These are phyloP conservation scores for Thraustochytrium striatum DNA, from an alignment of 352 stramenopile genomes.

Conservation along the genomic window DNA sequence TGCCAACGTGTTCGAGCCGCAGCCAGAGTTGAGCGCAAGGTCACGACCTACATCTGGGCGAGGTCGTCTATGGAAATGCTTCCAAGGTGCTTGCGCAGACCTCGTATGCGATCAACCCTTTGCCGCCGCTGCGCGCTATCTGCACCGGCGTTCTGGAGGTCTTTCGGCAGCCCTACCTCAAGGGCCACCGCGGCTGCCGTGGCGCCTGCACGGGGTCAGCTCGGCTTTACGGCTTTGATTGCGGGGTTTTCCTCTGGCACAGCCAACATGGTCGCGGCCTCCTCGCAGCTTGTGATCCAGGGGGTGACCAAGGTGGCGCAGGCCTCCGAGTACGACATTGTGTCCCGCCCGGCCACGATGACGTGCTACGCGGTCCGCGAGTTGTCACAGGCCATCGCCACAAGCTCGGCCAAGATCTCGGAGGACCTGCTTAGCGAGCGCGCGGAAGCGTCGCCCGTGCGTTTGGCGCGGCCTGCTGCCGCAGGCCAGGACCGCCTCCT, in stretches of 20 bases:
- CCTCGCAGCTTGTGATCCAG: neutral
- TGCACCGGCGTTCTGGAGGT: neutral
- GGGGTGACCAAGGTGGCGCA: conserved; percentile 12
- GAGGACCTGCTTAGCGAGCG: conserved; percentile 13
- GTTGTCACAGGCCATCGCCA: conserved; percentile 2
- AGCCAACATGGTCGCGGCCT: conserved; percentile 10
- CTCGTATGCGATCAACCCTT: conserved; percentile 21
- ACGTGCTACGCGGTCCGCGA: neutral
- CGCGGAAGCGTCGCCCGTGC: neutral
- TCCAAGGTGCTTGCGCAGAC: conserved; percentile 21
- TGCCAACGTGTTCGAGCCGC: conserved; percentile 3
- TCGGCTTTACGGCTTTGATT: conserved; percentile 26
- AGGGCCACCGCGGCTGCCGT: neutral
- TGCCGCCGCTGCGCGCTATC: conserved; percentile 8
- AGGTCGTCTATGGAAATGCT: conserved; percentile 14
- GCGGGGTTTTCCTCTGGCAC: conserved; percentile 10
- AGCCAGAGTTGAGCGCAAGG: conserved; percentile 8
- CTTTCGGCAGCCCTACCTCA: neutral
- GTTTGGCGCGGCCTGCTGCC: neutral
- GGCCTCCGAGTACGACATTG: conserved; percentile 12
- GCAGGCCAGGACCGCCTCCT: neutral
- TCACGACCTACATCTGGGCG: neutral
- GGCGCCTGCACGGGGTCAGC: conserved; percentile 27
- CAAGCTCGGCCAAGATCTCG: conserved; percentile 11
- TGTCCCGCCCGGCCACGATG: neutral